Base-by-base conservation (phyloP, 148 eudicot genomes). In the Fagopyrum homotropicum region DNA sequence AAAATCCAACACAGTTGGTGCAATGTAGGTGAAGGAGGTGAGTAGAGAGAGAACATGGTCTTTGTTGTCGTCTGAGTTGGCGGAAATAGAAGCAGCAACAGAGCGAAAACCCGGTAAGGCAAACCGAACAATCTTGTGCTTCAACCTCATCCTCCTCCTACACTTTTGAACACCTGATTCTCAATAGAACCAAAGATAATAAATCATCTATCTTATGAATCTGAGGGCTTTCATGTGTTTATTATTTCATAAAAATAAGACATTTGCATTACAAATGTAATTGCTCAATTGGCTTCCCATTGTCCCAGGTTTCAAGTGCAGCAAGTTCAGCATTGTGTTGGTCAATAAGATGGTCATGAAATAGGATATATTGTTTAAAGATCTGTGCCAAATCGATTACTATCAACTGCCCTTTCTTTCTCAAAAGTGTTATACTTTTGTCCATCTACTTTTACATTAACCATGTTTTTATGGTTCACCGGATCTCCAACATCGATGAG, bases 401-500 rank as follows among this genome's bases (percentile, higher is more conserved):
- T 11, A 17, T 45, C 46, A 64, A 35, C 46, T 64, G 70, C 16
- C 6, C 17, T 64, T 11, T 35, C 45, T 14, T 64, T 10, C 40
- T 64, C 70, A 40, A 88, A 81, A 80, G 75, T 72, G 85, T 90
- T 90, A 88, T 80, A 84, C 75, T 76, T 48, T 73, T 56, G 83
- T 68, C 49, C 82, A 59, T 75, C 71, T 77, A 69, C 73, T 75
- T 78, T 84, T 52, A 77, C 56, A 30, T 83, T 81, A 29, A 46
- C 55, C 50, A 17, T 72, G 78, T 81, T 81, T 48, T 77, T 79
- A 47, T 80, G 74, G 80, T 55, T 84, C 57, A 73, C 82, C 46
- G 75, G 82, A 52, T 90, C 93, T 82, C 95, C 93, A 77, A 94
- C 82, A 74, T 94, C 97, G 54, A 90, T 89, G 84, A 91, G 79